Conservation (phyloP, 164 flowering plant genomes). For the Vitis amurensis region DNA sequence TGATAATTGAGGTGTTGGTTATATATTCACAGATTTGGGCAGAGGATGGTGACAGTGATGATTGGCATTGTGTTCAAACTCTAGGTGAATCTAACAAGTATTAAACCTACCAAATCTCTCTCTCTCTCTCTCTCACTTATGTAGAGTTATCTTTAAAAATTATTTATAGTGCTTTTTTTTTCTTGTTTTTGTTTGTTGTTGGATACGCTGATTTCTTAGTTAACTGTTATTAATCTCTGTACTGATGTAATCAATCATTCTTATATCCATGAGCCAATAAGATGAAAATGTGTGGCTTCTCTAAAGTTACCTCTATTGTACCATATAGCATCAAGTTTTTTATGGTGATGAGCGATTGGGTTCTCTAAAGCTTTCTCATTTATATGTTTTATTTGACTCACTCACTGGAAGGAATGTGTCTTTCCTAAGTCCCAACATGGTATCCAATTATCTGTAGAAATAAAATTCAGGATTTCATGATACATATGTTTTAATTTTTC, state of each 20-base stretch:
- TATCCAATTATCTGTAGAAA: neutral
- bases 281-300: too few species aligned
- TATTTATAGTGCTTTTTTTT: neutral
- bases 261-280: too few species aligned
- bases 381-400: neutral
- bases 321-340: neutral
- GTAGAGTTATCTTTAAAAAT: neutral
- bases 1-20: constrained; percentile 7
- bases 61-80: constrained; percentile 96
- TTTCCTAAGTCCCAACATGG: neutral
- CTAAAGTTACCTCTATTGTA: too few species aligned
- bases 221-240: too few species aligned
- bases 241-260: too few species aligned
- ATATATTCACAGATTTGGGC: constrained; percentile 70
- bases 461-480: neutral
- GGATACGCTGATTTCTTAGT: too few species aligned
- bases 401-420: neutral
- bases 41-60: constrained; percentile 77
- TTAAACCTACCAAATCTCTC: neutral
- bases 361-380: neutral
- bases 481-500: neutral
- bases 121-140: neutral
- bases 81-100: constrained; percentile 77
- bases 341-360: neutral
- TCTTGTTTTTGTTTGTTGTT: neutral